Conservation (phyloP, 2,329 filamentous ascomycete genomes). For the Fusarium pseudoanthophilum region DNA sequence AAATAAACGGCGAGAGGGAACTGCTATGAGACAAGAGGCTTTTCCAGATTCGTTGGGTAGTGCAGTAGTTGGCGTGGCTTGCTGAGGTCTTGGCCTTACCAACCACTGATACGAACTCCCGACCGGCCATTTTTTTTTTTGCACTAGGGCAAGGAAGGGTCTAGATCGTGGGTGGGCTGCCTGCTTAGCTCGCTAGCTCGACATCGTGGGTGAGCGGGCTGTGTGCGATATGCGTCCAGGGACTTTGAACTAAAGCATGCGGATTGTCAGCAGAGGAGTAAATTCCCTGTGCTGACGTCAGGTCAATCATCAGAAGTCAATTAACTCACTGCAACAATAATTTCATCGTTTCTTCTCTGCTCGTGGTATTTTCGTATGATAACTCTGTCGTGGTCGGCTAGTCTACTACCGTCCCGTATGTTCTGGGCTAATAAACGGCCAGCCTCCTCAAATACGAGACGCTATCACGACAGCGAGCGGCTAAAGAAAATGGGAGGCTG, state of each 20-base stretch:
- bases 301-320: neutral
- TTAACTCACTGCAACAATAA: neutral
- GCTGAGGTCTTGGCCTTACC: neutral
- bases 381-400: neutral
- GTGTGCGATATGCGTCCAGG: conserved; percentile 15
- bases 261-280: conserved; percentile 1
- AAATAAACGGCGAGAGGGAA: neutral
- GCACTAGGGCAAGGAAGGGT: neutral
- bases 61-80: neutral
- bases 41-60: neutral
- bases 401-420: neutral
- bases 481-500: neutral
- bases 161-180: conserved; percentile 11
- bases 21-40: neutral
- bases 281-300: conserved; percentile 28
- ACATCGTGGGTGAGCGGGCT: neutral
- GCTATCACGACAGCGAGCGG: neutral
- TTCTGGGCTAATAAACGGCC: neutral
- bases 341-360: neutral
- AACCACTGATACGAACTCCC: conserved; percentile 20
- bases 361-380: neutral
- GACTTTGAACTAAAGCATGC: conserved; percentile 2
- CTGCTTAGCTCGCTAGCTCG: conserved; percentile 3
- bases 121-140: neutral
- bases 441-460: conserved; percentile 12